Evolutionary conservation across 1,284 basidiomycete genomes (phyloP).

Genomic region (Pterula multifida): DNA sequence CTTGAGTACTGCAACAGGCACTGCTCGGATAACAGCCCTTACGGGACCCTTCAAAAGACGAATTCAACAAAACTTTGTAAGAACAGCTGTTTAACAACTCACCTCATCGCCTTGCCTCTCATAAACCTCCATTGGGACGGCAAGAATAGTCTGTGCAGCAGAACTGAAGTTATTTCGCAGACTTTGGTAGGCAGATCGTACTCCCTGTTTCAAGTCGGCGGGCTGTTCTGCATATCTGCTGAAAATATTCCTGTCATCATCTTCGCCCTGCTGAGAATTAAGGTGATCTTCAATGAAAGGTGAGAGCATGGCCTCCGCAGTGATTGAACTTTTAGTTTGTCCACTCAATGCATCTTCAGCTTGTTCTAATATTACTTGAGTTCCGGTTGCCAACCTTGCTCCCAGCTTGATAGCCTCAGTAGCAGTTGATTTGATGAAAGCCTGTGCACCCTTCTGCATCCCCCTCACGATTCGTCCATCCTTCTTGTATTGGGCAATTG

Average conservation of each 20-base stretch:
- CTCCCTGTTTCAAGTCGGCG: conserved; percentile 69
- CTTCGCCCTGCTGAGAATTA: conserved; percentile 20
- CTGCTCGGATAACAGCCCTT: conserved; percentile 86
- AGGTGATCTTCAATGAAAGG: conserved; percentile 15
- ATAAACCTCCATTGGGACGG: conserved; percentile 98
- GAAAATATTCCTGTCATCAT: conserved; percentile 37
- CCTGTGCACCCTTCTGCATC: conserved; percentile 86
- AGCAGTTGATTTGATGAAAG: conserved; percentile 88
- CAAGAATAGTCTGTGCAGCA: conserved; percentile 95
- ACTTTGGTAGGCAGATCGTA: conserved; percentile 84
- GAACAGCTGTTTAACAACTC: conserved; percentile 15
- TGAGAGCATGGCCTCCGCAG: conserved; percentile 49
- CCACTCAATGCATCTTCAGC: conserved; percentile 89
- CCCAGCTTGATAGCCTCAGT: conserved; percentile 92
- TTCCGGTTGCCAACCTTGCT: conserved; percentile 91
- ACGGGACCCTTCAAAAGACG: conserved; percentile 60
- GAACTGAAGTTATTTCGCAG: conserved; percentile 77
- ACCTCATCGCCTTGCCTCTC: conserved; percentile 85
- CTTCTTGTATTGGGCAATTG: conserved; percentile 95
- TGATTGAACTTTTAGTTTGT: conserved; percentile 53
- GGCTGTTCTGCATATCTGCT: conserved; percentile 92
- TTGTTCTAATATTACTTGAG: conserved; percentile 92
- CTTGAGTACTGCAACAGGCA: conserved; percentile 92
- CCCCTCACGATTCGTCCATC: conserved; percentile 90
- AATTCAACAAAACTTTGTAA: conserved; percentile 5